phyloP scores from a whole-genome alignment of 139 green algal genomes.

The Chloropicon primus region DNA sequence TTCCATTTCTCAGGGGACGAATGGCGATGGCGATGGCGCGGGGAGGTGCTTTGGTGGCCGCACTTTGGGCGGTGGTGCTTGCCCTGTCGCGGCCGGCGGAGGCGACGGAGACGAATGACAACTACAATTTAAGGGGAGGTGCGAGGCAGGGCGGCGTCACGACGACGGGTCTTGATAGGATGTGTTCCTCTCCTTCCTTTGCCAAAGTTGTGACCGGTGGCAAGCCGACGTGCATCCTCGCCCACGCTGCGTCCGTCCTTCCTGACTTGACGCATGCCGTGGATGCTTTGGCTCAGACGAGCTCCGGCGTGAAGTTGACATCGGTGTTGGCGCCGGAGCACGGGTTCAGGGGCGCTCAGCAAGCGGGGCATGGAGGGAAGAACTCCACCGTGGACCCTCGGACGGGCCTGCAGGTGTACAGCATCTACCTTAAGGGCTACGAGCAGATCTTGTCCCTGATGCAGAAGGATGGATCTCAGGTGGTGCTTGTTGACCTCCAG shows the following conservation, averaged over 20 bases:
- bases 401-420: conserved; percentile 15
- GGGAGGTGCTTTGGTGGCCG: too few relatives aligned
- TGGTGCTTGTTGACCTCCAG: conserved; percentile 35
- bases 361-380: conserved; percentile 1
- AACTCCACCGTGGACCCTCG: not conserved
- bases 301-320: conserved; percentile 11
- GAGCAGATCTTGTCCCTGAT: conserved; percentile 5
- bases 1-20: too few relatives aligned
- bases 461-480: conserved; percentile 12
- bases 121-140: too few relatives aligned
- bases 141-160: too few relatives aligned
- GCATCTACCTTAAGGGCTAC: conserved; percentile 9
- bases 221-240: not conserved
- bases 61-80: too few relatives aligned
- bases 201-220: not conserved
- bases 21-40: too few relatives aligned
- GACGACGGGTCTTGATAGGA: not conserved
- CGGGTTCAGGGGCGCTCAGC: conserved; percentile 21
- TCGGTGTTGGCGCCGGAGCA: conserved; percentile 28
- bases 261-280: conserved; percentile 14
- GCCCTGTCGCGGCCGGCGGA: too few relatives aligned
- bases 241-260: not conserved
- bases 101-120: too few relatives aligned
- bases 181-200: not conserved
- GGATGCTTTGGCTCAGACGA: conserved; percentile 14